Conservation (phyloP, 192 early-diverging fungal species). For the Entomortierella beljakovae region DNA sequence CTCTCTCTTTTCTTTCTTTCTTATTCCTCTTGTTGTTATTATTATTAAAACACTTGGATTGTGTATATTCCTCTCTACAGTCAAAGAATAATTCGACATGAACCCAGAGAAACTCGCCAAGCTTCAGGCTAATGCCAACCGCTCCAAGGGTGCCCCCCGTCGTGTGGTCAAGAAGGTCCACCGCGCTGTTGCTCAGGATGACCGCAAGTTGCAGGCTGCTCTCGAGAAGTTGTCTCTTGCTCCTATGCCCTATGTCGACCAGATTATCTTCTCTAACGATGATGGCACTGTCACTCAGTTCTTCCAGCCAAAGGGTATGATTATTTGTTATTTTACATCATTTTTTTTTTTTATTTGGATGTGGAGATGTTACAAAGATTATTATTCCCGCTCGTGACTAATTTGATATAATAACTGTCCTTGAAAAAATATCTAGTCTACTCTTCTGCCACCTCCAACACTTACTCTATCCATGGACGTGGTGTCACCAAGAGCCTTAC, state of each 20-base stretch:
- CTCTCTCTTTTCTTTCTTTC: no score
- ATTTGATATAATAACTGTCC: not conserved
- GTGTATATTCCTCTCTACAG: no score
- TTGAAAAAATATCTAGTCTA: conserved; percentile 62
- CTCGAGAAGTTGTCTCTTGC: conserved; percentile 93
- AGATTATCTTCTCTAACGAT: conserved; percentile 98
- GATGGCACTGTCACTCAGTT: conserved; percentile 95
- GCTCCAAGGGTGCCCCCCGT: conserved; percentile 93
- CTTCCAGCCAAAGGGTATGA: conserved; percentile 81
- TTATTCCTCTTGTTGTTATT: no score
- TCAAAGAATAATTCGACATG: no score
- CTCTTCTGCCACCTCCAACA: conserved; percentile 88
- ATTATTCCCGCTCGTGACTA: not conserved
- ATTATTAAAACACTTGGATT: no score
- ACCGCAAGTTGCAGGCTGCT: conserved; percentile 91
- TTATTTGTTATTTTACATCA: not conserved
- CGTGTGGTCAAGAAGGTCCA: conserved; percentile 87
- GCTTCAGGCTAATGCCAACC: conserved; percentile 92
- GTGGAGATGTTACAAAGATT: no score
- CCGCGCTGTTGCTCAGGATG: conserved; percentile 76
- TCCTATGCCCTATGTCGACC: conserved; percentile 86
- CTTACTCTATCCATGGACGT: conserved; percentile 91
- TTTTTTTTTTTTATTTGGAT: conserved; percentile 6
- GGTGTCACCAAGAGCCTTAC: conserved; percentile 83
- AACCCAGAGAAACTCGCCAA: conserved; percentile 93